Evolutionary conservation across 1,284 basidiomycete genomes (phyloP).

Genomic region (Irpex sp.): DNA sequence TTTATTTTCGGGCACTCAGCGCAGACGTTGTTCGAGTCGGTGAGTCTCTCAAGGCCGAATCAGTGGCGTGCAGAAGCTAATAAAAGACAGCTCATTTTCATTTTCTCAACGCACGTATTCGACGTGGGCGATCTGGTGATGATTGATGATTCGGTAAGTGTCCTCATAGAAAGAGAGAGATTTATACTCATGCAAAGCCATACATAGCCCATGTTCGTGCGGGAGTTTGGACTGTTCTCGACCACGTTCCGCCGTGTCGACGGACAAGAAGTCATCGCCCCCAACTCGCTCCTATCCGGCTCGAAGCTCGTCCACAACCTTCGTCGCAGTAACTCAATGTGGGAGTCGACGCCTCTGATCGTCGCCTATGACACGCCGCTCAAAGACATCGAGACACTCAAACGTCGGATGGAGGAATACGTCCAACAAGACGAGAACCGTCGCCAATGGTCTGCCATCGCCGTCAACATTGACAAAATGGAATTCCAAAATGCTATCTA

Average conservation of each 20-base stretch:
- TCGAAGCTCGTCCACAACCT: slow-evolving; percentile 76
- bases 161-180: background rate
- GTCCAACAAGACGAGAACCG: slow-evolving; percentile 52
- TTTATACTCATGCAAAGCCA: background rate
- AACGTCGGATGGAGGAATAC: slow-evolving; percentile 52
- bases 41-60: slow-evolving; percentile 25
- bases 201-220: slow-evolving; percentile 49
- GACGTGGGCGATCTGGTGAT: slow-evolving; percentile 76
- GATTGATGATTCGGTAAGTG: slow-evolving; percentile 62
- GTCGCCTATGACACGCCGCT: slow-evolving; percentile 64
- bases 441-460: slow-evolving; percentile 63
- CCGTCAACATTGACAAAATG: slow-evolving; percentile 70
- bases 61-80: background rate
- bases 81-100: slow-evolving; percentile 60
- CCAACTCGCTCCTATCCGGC: slow-evolving; percentile 70
- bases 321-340: slow-evolving; percentile 73
- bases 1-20: slow-evolving; percentile 83
- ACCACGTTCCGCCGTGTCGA: slow-evolving; percentile 77
- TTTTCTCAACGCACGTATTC: slow-evolving; percentile 78
- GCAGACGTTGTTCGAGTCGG: slow-evolving; percentile 76
- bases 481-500: slow-evolving; percentile 68
- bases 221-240: slow-evolving; percentile 78
- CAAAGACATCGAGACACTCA: slow-evolving; percentile 65
- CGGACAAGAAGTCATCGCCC: slow-evolving; percentile 76
- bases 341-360: slow-evolving; percentile 67